Percentiles rank a stretch among this genome's conserved stretches.
Evolutionary conservation across 1,139 yeast genomes (phyloP).

Genomic region (Blastobotrys persicus): DNA sequence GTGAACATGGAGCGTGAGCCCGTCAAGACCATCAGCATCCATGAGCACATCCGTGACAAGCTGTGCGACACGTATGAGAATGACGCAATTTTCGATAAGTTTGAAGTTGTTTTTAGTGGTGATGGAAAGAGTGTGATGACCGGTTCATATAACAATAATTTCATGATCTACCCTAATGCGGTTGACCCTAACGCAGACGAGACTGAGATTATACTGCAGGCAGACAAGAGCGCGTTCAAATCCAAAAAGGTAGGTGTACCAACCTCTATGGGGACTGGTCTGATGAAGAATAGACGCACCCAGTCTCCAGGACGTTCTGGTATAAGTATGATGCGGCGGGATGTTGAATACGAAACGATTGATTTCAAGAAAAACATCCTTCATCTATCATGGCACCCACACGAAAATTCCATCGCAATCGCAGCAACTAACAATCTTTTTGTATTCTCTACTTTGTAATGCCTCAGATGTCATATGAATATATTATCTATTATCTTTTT

Average conservation of each 20-base stretch:
- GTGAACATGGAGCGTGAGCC: slow-evolving; percentile 96
- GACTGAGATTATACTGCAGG: slow-evolving; percentile 82
- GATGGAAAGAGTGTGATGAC: slow-evolving; percentile 93
- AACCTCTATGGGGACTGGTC: slow-evolving; percentile 29
- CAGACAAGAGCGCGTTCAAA: slow-evolving; percentile 96
- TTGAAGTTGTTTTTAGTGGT: slow-evolving; percentile 93
- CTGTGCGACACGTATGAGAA: slow-evolving; percentile 97
- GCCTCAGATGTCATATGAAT: slow-evolving; percentile 1
- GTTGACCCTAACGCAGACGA: slow-evolving; percentile 53
- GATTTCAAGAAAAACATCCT: slow-evolving; percentile 94
- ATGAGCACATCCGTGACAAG: slow-evolving; percentile 89
- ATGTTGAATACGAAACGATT: slow-evolving; percentile 74
- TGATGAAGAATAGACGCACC: slow-evolving; percentile 21
- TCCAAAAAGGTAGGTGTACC: slow-evolving; percentile 58
- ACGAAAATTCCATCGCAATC: slow-evolving; percentile 93
- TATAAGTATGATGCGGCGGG: slow-evolving; percentile 36
- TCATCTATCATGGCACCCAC: slow-evolving; percentile 98
- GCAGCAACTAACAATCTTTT: slow-evolving; percentile 91
- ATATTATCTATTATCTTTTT: slow-evolving; percentile 4
- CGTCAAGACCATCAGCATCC: slow-evolving; percentile 88
- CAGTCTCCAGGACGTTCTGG: slow-evolving; percentile 28
- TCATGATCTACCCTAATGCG: slow-evolving; percentile 90
- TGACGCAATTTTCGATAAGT: slow-evolving; percentile 97
- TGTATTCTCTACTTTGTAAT: slow-evolving; percentile 41
- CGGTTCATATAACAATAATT: slow-evolving; percentile 95